These are phyloP conservation scores for Volvox reticuliferus DNA, from an alignment of 139 green algal species.

Conservation along the genomic window DNA sequence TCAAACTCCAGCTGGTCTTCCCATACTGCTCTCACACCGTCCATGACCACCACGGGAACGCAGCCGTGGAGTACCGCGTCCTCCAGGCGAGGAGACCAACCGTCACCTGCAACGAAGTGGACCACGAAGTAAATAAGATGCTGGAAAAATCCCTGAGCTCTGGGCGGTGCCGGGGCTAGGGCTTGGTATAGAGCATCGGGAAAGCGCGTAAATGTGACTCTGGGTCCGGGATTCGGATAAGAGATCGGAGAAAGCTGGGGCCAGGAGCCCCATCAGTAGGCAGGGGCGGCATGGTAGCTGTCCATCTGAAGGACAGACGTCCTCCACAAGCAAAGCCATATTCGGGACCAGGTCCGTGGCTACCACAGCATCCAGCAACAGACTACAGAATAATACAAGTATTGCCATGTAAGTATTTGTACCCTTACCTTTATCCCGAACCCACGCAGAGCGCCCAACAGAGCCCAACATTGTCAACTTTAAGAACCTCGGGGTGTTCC, in stretches of 20 bases:
- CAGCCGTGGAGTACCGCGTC: constrained; percentile 79
- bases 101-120: constrained; percentile 55
- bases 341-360: too few species aligned
- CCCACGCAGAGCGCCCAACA: neutral
- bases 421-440: neutral
- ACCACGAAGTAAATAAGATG: neutral
- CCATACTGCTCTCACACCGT: constrained; percentile 38
- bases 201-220: too few species aligned
- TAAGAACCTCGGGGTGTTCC: too few species aligned
- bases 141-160: neutral
- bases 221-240: too few species aligned
- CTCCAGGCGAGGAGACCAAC: constrained; percentile 63
- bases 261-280: too few species aligned
- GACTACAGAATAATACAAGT: too few species aligned
- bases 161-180: neutral
- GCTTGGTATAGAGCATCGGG: neutral
- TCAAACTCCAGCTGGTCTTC: constrained; percentile 51
- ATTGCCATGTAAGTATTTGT: neutral
- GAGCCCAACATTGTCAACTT: too few species aligned
- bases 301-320: too few species aligned
- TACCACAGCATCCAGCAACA: too few species aligned
- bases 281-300: too few species aligned
- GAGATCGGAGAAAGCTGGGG: too few species aligned
- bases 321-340: too few species aligned
- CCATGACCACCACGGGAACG: constrained; percentile 72